Base-by-base conservation (phyloP, 2,329 filamentous ascomycete genomes). In the Neofusicoccum kwambonambiense region DNA sequence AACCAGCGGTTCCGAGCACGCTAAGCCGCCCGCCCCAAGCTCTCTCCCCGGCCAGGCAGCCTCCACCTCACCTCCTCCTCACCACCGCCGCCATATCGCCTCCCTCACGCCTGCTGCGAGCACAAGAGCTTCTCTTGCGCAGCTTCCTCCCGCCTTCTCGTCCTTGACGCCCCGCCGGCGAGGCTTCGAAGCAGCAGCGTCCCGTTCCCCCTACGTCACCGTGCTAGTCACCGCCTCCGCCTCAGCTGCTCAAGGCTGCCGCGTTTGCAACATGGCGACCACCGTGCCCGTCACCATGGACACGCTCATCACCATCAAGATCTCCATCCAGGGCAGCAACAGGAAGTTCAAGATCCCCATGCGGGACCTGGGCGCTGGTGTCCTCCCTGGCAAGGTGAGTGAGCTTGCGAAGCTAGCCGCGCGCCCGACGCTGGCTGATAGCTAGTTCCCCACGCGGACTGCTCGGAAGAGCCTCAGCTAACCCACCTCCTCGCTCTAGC, bases 321-420 rank as follows among this genome's bases (percentile, higher is more conserved):
- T 96, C 74, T 86, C 87, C 73, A 87, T 90, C 74, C 87, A 93
- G 74, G 91, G 91, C 66, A 82, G 80, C 73, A 90, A 89, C 73
- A 89, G 90, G 73, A 90, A 93, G 72, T 91, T 96, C 82, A 97
- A 96, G 85, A 85, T 98, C 69, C 90, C 92, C 64, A 86, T 98
- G 74, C 88, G 89, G 75, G 94, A 98, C 70, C 88, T 98, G 64
- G 87, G 87, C 68, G 87, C 90, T 57, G 83, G 82, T 68, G 84
- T 87, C 52, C 86, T 99, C 44, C 92, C 93, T 71, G 83, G 87
- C 73, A 96, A 94, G 87, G 95, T 98, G 86, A 76, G 90, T 35
- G n/a, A 42, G 47, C 63, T 42, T 51, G 15, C 27, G 39, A 54
- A 49, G 37, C 19, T 49, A 34, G 49, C 37, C 22, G 52, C 50